Evolutionary conservation across 2,329 filamentous ascomycete species (phyloP).

Genomic region (Alternaria consortialis): DNA sequence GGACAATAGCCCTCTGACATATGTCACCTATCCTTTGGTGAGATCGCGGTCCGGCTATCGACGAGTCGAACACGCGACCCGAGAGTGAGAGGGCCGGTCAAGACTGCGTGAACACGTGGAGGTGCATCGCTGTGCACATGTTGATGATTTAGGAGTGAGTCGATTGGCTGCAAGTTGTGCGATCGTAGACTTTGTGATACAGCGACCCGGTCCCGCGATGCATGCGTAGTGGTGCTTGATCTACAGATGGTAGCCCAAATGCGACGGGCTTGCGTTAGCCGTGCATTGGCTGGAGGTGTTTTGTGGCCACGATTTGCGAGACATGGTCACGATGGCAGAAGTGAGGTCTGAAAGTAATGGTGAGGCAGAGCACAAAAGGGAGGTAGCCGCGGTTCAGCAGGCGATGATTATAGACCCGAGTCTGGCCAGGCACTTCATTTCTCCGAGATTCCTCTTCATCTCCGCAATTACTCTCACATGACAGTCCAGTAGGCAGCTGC

Average conservation of each 20-base stretch:
- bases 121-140: slow-evolving; percentile 13
- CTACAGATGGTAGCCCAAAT: slow-evolving; percentile 11
- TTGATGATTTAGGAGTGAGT: not conserved
- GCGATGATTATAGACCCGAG: not conserved
- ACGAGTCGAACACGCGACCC: slow-evolving; percentile 12
- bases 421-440: slow-evolving; percentile 15
- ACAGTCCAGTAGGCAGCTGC: slow-evolving; percentile 8
- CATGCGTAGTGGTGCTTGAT: slow-evolving; percentile 24
- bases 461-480: slow-evolving; percentile 17
- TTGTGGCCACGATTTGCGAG: slow-evolving; percentile 1
- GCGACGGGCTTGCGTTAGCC: slow-evolving; percentile 21
- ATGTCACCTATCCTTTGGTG: slow-evolving; percentile 3
- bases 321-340: slow-evolving; percentile 18
- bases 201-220: slow-evolving; percentile 33
- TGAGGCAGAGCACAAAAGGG: slow-evolving; percentile 4
- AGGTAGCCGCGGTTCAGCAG: not conserved
- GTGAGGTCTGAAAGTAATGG: not conserved
- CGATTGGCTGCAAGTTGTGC: slow-evolving; percentile 25
- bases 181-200: slow-evolving; percentile 24
- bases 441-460: slow-evolving; percentile 6
- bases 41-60: slow-evolving; percentile 24
- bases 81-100: slow-evolving; percentile 10
- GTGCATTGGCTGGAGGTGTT: not conserved
- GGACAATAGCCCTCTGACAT: slow-evolving; percentile 10
- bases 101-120: slow-evolving; percentile 21